Conservation (phyloP, 1,139 yeast species). For the Hansenula lynferdii region DNA sequence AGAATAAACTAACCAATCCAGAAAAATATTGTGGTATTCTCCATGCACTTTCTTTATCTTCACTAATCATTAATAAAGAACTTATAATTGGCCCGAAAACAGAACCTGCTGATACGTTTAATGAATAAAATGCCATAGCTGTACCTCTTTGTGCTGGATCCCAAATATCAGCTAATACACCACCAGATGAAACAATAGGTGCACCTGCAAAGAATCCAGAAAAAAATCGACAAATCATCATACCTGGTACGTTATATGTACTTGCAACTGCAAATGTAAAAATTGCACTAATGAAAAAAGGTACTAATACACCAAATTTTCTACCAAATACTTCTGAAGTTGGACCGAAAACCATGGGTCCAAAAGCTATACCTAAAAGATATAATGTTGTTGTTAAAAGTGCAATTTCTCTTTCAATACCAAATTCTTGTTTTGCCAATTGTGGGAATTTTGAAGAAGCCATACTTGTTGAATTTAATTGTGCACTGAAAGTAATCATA, state of each 20-base stretch:
- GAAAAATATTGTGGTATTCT: slow-evolving; percentile 40
- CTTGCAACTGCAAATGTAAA: slow-evolving; percentile 48
- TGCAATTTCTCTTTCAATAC: slow-evolving; percentile 28
- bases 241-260: slow-evolving; percentile 36
- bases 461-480: slow-evolving; percentile 36
- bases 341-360: slow-evolving; percentile 41
- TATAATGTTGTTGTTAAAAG: slow-evolving; percentile 44
- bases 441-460: slow-evolving; percentile 24
- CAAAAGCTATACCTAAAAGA: slow-evolving; percentile 37
- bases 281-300: slow-evolving; percentile 42
- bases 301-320: slow-evolving; percentile 37
- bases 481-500: slow-evolving; percentile 37
- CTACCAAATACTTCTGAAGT: slow-evolving; percentile 43
- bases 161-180: slow-evolving; percentile 43
- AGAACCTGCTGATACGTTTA: slow-evolving; percentile 47
- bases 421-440: slow-evolving; percentile 28
- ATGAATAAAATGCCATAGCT: slow-evolving; percentile 36
- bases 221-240: slow-evolving; percentile 44
- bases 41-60: slow-evolving; percentile 42
- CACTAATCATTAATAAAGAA: slow-evolving; percentile 37
- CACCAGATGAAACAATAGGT: slow-evolving; percentile 52
- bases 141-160: slow-evolving; percentile 18
- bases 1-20: slow-evolving; percentile 26
- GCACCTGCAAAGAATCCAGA: slow-evolving; percentile 50
- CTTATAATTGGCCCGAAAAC: slow-evolving; percentile 50